These are phyloP conservation scores for Gossypium herbaceum DNA, from an alignment of 345 rosid species.

Conservation along the genomic window DNA sequence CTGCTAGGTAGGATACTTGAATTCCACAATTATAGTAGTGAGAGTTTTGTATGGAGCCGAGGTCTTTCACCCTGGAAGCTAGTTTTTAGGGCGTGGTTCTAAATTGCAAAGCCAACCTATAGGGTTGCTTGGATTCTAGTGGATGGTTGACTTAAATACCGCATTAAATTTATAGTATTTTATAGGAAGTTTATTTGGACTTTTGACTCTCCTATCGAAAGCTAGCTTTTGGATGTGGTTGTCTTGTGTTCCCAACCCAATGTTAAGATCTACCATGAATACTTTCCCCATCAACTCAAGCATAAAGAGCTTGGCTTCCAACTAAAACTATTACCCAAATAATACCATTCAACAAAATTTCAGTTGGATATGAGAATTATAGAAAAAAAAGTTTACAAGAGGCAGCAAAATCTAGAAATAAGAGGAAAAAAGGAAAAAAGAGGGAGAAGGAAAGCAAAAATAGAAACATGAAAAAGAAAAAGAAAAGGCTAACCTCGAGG, in stretches of 20 bases:
- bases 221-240: too few species aligned
- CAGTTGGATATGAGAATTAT: neutral
- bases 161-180: neutral
- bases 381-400: neutral
- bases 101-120: too few species aligned
- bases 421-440: too few species aligned
- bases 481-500: slow-evolving; percentile 41
- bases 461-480: neutral
- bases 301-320: neutral
- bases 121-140: too few species aligned
- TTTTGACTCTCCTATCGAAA: neutral
- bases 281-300: neutral
- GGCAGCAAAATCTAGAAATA: neutral
- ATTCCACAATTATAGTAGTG: too few species aligned
- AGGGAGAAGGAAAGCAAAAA: neutral
- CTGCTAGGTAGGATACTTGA: neutral
- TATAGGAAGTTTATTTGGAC: neutral
- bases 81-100: too few species aligned
- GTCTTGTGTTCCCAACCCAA: too few species aligned
- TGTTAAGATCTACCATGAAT: neutral
- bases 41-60: neutral
- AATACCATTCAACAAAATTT: neutral
- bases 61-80: neutral
- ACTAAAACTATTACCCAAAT: neutral
- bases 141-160: too few species aligned